These are phyloP conservation scores for Carex littledalei DNA, from an alignment of 176 grass and related monocot species.

Conservation along the genomic window DNA sequence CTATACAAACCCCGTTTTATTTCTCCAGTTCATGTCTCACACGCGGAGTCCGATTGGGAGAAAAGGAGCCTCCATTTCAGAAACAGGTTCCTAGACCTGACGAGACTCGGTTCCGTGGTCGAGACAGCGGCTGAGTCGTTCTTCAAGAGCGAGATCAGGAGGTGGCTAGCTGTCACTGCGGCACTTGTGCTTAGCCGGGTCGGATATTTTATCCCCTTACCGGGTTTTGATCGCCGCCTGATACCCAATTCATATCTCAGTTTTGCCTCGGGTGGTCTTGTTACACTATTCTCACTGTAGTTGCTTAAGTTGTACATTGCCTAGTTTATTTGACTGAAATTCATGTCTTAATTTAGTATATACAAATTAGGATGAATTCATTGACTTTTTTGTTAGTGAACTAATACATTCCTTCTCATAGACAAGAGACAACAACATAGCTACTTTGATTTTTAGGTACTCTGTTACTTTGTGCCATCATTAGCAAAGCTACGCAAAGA, in stretches of 20 bases:
- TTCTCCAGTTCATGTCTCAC: neutral
- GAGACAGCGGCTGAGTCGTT: conserved; percentile 72
- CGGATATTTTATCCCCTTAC: conserved; percentile 80
- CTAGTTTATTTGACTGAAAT: neutral
- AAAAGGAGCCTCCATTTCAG: conserved; percentile 34
- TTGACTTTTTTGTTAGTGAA: neutral
- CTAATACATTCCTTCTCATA: conserved; percentile 14
- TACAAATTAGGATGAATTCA: neutral
- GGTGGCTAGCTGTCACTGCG: conserved; percentile 62
- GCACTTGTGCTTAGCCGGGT: conserved; percentile 71
- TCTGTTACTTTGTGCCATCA: conserved; percentile 79
- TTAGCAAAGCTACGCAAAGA: conserved; percentile 95
- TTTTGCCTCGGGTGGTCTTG: conserved; percentile 63
- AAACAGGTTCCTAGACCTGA: conserved; percentile 77
- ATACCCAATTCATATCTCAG: conserved; percentile 89
- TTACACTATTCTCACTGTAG: conserved; percentile 8
- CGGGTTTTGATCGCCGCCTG: conserved; percentile 83
- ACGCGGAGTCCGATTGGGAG: neutral
- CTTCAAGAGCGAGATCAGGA: conserved; percentile 94
- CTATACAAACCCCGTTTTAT: neutral
- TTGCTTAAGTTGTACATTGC: neutral
- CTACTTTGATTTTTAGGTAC: conserved; percentile 48
- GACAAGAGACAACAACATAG: conserved; percentile 44
- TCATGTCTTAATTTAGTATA: neutral
- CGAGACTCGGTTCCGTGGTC: conserved; percentile 58